Base-by-base conservation (phyloP, 140 eudicot species). In the Anethum foeniculum region DNA sequence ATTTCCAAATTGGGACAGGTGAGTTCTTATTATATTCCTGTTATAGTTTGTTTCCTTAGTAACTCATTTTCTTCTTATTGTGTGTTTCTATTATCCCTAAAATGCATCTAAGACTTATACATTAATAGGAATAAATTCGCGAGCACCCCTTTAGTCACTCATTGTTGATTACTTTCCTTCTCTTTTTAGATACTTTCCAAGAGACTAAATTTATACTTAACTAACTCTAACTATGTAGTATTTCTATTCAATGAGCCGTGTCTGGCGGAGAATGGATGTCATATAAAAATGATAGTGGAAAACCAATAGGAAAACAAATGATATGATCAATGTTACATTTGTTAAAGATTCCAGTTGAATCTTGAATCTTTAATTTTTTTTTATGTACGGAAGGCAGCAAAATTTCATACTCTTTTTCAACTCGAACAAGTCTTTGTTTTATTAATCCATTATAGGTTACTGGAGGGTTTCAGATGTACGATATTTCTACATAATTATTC, bases 1-100 rank as follows among this genome's bases (percentile, higher is more conserved):
- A 78, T 96, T 93, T 83, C 99, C 99, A 48, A 96, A 96, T 81
- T 96, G 99, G 99, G 99, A 96, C 79, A 81, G 98, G 99, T 96
- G 87, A 80, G 58, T 58, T 71, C 80, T 39, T 72, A 47, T 68
- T 30, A 47, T 25, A 12, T 75, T 28, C 56, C 34, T 68, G 44
- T 68, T 36, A 9, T 60, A 25, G 34, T 30, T 67, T 67, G 41
- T 1, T 44, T 25, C 46, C 30, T 25, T 12, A 10, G 1, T 68
- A 36, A 71, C 16, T 71, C 25, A 0, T 3, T 36, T 39, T 43
- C 9, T 71, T 72, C 46, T 21, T 72, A 10, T 39, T 36, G 23
- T 41, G 44, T 23, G 19, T 72, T 36, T 54, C 1, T 27, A 3
- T 41, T n/a, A 38, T 49, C 11, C 16, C 28, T 3, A 54, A 23